These are phyloP conservation scores for Diutina mesorugosa DNA, from an alignment of 1,139 yeast species.

Conservation along the genomic window DNA sequence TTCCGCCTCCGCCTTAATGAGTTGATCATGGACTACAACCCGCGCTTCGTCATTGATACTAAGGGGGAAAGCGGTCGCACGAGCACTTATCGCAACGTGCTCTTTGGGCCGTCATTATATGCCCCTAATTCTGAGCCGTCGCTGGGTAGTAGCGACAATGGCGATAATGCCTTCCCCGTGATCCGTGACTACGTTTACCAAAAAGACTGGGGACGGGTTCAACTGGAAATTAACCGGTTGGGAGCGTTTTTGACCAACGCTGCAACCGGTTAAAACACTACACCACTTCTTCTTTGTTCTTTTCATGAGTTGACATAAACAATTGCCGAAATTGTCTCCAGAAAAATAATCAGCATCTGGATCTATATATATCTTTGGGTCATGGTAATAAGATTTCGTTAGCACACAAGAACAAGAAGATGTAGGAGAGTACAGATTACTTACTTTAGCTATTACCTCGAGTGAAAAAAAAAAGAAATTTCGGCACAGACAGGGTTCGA, in stretches of 20 bases:
- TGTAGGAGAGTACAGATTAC: neutral
- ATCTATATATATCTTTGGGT: neutral
- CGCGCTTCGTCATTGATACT: neutral
- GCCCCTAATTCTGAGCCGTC: slow-evolving; percentile 28
- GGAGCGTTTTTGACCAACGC: slow-evolving; percentile 14
- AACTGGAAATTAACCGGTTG: slow-evolving; percentile 36
- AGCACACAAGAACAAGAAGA: neutral
- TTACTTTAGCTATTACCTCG: neutral
- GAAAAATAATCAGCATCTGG: neutral
- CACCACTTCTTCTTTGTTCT: neutral
- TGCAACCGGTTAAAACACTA: neutral
- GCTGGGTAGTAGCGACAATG: slow-evolving; percentile 13
- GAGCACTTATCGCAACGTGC: slow-evolving; percentile 35
- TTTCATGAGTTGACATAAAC: neutral
- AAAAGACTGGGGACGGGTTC: slow-evolving; percentile 43
- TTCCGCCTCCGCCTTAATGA: neutral
- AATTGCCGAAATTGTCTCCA: neutral
- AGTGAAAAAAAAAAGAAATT: too few relatives aligned
- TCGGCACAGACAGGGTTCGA: neutral
- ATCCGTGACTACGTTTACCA: slow-evolving; percentile 50
- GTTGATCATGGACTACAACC: neutral
- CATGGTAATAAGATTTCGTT: neutral
- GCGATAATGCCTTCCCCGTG: slow-evolving; percentile 66
- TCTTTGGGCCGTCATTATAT: slow-evolving; percentile 60
- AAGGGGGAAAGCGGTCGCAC: neutral